Evolutionary conservation across 495 filamentous ascomycete species (phyloP).

Genomic region (Daldinia vernicosa): DNA sequence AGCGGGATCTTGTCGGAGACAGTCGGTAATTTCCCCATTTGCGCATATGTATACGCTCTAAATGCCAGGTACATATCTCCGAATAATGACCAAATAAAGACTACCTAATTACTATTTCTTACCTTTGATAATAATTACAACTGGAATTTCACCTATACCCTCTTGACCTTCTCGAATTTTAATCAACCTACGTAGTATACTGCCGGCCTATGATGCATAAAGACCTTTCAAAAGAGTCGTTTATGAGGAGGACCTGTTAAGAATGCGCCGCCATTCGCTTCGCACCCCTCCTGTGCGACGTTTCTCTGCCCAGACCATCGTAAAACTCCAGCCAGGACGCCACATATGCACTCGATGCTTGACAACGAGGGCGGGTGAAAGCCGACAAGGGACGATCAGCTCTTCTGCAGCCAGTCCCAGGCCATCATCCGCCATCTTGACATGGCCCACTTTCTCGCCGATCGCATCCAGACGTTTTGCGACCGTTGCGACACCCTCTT

Average conservation of each 20-base stretch:
- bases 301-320: slow-evolving; percentile 25
- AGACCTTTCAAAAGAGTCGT: slow-evolving; percentile 4
- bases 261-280: slow-evolving; percentile 32
- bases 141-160: not conserved
- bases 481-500: slow-evolving; percentile 44
- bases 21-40: slow-evolving; percentile 29
- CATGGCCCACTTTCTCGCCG: slow-evolving; percentile 31
- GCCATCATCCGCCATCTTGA: slow-evolving; percentile 7
- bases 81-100: not conserved
- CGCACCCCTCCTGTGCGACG: slow-evolving; percentile 31
- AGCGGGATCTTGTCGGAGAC: slow-evolving; percentile 16
- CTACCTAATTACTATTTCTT: not conserved
- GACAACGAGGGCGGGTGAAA: slow-evolving; percentile 18
- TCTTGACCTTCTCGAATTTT: not conserved
- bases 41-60: slow-evolving; percentile 7
- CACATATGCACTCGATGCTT: slow-evolving; percentile 36
- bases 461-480: slow-evolving; percentile 43
- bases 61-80: slow-evolving; percentile 7
- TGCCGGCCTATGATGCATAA: slow-evolving; percentile 27
- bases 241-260: slow-evolving; percentile 19
- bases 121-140: not conserved
- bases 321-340: slow-evolving; percentile 28
- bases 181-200: slow-evolving; percentile 8
- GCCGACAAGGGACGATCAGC: slow-evolving; percentile 22
- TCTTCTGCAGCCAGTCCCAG: slow-evolving; percentile 15